These are phyloP conservation scores for Primulina eburnea DNA, from an alignment of 257 asterid species.

Conservation along the genomic window DNA sequence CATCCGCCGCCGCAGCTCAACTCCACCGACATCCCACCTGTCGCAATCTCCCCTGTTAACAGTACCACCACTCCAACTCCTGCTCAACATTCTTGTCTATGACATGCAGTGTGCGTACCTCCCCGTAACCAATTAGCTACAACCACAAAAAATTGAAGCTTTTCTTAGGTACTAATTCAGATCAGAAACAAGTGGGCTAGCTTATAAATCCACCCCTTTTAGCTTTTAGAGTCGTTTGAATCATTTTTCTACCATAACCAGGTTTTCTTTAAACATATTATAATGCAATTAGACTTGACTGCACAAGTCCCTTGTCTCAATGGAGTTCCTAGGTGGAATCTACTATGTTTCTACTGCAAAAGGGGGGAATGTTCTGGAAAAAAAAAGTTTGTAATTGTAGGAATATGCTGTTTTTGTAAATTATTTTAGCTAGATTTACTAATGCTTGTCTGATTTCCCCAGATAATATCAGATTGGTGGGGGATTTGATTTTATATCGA, in stretches of 20 bases:
- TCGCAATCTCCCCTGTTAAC: constrained; percentile 51
- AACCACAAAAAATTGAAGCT: constrained; percentile 31
- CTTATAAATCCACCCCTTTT: constrained; percentile 38
- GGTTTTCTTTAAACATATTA: too few relatives aligned
- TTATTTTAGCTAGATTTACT: not conserved
- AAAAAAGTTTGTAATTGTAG: not conserved
- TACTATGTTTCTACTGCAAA: not conserved
- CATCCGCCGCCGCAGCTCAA: constrained; percentile 94
- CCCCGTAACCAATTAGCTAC: constrained; percentile 23
- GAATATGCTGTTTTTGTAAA: not conserved
- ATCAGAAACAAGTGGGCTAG: constrained; percentile 19
- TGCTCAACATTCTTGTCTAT: constrained; percentile 49
- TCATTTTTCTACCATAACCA: constrained; percentile 24
- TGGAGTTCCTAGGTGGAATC: not conserved
- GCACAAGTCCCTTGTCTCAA: not conserved
- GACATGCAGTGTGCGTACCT: constrained; percentile 24
- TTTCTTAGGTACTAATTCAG: constrained; percentile 51
- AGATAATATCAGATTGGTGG: constrained; percentile 46
- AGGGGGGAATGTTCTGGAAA: not conserved
- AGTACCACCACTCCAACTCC: constrained; percentile 23
- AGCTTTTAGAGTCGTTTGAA: constrained; percentile 45
- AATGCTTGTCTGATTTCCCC: constrained; percentile 36
- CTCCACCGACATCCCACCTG: constrained; percentile 87
- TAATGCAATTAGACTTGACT: not conserved
- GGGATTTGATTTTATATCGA: constrained; percentile 43